Evolutionary conservation across 1,284 basidiomycete species (phyloP), one percentile per base, ranked within the genome.

Genomic region (Boletus calvinii): DNA sequence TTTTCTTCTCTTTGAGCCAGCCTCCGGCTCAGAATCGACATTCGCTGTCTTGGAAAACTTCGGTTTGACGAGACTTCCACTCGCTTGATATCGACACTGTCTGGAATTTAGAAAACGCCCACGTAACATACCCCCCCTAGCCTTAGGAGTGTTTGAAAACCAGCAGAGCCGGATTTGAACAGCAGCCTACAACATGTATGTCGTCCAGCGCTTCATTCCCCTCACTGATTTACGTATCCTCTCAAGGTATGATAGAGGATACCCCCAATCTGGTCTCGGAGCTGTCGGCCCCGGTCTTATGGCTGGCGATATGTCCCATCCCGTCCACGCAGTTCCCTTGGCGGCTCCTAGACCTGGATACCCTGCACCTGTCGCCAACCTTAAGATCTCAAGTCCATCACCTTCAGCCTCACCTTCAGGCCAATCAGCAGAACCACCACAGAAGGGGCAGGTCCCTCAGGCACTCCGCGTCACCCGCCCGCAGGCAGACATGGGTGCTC

Each of bases 301-400:
- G 69, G 78, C 75, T 57, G 73, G 69, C 43, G 65, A 67, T 59
- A 72, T 80, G 72, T 46, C 56, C 42, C 53, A 44, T 35, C 52
- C 56, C 24, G 35, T 55, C 57, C 55, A 62, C 56, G 46, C 62
- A 66, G 73, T 79, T 30, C 75, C 77, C 6, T 80, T 88, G 56
- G 85, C 82, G 10, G 81, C 85, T 6, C 86, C 87, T 30, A 77
- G 77, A 36, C 86, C 87, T 4, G 87, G 87, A 9, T 89, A 90
- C 62, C 80, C 83, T 29, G 80, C 84, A 2, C 82, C 83, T 34
- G 77, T 87, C 35, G 74, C 84, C 22, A 83, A 79, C 2, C 77
- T 87, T 38, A 81, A 79, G 59, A 72, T 84, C n/a, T 38, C 79
- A 6, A 76, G 72, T 45, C 78, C 78, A 8, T 70, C 74, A 29